phyloP scores from a whole-genome alignment of 179 eudicot species.

The Sideroxylon spinosum region DNA sequence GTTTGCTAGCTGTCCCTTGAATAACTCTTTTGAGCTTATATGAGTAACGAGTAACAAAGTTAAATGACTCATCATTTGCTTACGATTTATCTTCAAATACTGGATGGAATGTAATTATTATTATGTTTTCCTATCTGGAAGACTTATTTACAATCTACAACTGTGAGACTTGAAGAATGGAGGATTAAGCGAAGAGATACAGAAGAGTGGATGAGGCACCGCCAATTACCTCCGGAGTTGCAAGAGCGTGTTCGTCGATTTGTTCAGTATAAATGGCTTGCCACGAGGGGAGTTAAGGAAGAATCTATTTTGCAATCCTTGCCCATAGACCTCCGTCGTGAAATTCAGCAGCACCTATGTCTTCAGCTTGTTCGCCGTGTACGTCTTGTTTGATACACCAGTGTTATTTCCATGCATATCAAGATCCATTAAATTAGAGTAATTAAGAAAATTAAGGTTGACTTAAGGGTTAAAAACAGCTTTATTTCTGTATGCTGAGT shows the following conservation, averaged over 20 bases:
- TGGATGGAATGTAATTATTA: background rate
- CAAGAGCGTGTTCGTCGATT: conserved; percentile 75
- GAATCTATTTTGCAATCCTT: conserved; percentile 60
- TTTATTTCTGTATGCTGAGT: background rate
- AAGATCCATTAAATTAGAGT: background rate
- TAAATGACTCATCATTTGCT: background rate
- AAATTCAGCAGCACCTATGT: conserved; percentile 78
- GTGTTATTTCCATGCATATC: background rate
- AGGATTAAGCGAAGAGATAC: conserved; percentile 73
- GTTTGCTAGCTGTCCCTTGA: background rate
- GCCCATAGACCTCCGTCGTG: conserved; percentile 70
- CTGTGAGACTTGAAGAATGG: conserved; percentile 88
- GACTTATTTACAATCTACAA: conserved; percentile 73
- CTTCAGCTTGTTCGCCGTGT: conserved; percentile 86
- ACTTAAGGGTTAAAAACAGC: background rate
- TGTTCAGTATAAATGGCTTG: conserved; percentile 78
- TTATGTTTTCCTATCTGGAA: conserved; percentile 17
- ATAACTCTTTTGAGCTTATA: background rate
- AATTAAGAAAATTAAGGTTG: background rate
- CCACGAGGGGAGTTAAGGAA: conserved; percentile 87
- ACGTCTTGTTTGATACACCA: conserved; percentile 22
- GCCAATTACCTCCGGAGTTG: conserved; percentile 71
- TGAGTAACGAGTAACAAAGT: background rate
- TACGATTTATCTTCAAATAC: background rate
- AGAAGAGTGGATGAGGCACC: conserved; percentile 96